Percentiles rank a stretch among this genome's conserved stretches.
Evolutionary conservation across 169 alveolate species (phyloP).

Genomic region (Plasmodium relictum): DNA sequence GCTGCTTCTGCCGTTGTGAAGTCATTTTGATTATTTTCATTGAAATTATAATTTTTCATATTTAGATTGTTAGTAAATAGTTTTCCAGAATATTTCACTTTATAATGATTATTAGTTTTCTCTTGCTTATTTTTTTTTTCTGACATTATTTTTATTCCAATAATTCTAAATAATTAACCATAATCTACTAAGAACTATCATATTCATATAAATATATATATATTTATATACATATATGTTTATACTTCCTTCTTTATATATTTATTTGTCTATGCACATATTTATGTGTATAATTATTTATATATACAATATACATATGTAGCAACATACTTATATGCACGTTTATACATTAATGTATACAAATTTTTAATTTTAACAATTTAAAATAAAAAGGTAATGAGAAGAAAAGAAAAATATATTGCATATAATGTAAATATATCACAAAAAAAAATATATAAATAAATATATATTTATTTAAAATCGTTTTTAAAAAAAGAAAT

Average conservation of each 20-base stretch:
- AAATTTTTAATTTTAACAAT: too few relatives aligned
- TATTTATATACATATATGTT: not conserved
- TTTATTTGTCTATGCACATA: too few relatives aligned
- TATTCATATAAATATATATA: not conserved
- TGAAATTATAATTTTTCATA: slow-evolving; percentile 40
- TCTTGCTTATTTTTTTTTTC: slow-evolving; percentile 32
- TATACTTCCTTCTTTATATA: too few relatives aligned
- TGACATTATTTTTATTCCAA: slow-evolving; percentile 15
- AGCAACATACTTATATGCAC: not conserved
- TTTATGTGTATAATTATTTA: too few relatives aligned
- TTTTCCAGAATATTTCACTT: slow-evolving; percentile 42
- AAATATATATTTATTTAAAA: not conserved
- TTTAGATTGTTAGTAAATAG: slow-evolving; percentile 18
- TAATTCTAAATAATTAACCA: slow-evolving; percentile 4
- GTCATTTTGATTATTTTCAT: slow-evolving; percentile 61
- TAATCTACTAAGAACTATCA: not conserved
- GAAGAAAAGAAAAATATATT: not conserved
- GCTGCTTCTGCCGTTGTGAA: slow-evolving; percentile 78
- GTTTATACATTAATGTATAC: not conserved
- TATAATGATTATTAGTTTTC: slow-evolving; percentile 24
- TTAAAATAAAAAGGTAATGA: not conserved
- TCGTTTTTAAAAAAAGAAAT: not conserved
- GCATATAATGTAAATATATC: too few relatives aligned
- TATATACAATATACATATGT: not conserved
- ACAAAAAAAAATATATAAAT: not conserved